Evolutionary conservation across 2,329 filamentous ascomycete species (phyloP), one percentile per base, ranked within the genome.

Genomic region (Alternaria postmessia): DNA sequence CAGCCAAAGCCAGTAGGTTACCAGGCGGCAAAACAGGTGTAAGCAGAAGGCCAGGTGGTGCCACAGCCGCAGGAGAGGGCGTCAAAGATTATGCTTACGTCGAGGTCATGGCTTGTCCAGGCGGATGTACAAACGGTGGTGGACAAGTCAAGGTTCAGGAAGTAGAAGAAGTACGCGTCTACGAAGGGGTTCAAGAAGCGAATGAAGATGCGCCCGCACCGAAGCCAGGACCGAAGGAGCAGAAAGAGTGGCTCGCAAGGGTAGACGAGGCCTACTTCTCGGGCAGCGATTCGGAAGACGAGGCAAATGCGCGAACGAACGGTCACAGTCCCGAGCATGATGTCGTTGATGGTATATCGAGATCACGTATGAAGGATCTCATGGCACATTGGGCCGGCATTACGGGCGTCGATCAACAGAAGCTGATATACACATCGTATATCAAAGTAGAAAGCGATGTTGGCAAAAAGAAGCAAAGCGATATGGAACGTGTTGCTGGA

Each of bases 31-130:
- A 65, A 53, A 69, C 65, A 1, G 77, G 72, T 20, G 71, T 69
- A 3, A 72, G 70, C 34, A 64, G 91, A 57, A 89, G 97, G 82
- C 92, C 93, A 1, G 93, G 93, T 1, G 91, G 54, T 3, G 67
- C 88, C 2, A 89, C 86, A 0, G 83, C 86, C 46, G 86, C 84
- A 1, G 85, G 83, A 54, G 85, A 88, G 83, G 28, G 84, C 79
- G 67, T 85, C 81, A 43, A 85, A 85, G 92, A 97, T 36, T 94
- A 94, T 76, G 86, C 91, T n/a, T 98, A 96, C 79, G 91, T 98
- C 28, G 95, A 99, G 80, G 95, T 99, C 59, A 99, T 99, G 95
- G 95, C 95, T 14, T 99, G 95, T 78, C 95, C 95, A 0, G 95
- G 95, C n/a, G 95, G 95, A 3, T 99, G 95, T 81, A 99, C 95